phyloP scores from a whole-genome alignment of 2,329 filamentous ascomycete genomes.

The Cryphonectria radicalis region DNA sequence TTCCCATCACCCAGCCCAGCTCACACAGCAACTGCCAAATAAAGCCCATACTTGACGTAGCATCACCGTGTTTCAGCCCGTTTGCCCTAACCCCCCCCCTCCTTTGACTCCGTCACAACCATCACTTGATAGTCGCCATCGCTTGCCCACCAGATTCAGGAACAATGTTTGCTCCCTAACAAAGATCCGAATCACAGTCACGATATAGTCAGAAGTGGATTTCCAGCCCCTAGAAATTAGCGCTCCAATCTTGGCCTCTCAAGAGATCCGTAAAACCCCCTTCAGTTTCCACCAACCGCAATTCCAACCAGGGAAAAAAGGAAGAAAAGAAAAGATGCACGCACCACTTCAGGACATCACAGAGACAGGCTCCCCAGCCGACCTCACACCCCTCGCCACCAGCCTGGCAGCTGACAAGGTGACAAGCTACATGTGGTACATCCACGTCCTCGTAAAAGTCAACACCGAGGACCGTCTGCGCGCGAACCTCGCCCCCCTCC shows the following conservation, averaged over 20 bases:
- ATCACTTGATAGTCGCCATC: not conserved
- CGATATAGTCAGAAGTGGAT: not conserved
- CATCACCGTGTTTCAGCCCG: not conserved
- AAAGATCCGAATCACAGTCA: not conserved
- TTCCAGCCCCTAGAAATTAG: not conserved
- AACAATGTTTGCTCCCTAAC: not conserved
- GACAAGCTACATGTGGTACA: conserved; percentile 27
- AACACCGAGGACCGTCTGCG: conserved; percentile 24
- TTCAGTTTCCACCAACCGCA: not conserved
- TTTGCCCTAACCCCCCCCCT: not conserved
- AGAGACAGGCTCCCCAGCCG: not conserved
- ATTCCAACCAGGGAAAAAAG: not conserved
- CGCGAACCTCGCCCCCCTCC: conserved; percentile 8
- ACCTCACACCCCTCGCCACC: not conserved
- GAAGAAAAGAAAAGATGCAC: not conserved
- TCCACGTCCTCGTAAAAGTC: conserved; percentile 24
- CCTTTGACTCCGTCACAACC: not conserved
- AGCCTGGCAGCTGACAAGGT: conserved; percentile 2
- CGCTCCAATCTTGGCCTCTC: not conserved
- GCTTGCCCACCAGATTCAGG: not conserved
- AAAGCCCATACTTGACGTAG: not conserved
- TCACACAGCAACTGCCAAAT: not conserved
- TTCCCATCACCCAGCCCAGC: not conserved
- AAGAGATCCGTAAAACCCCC: not conserved
- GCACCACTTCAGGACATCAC: not conserved